Base-by-base conservation (phyloP, 306 rosid species). In the Gynostemma pentaphyllum region DNA sequence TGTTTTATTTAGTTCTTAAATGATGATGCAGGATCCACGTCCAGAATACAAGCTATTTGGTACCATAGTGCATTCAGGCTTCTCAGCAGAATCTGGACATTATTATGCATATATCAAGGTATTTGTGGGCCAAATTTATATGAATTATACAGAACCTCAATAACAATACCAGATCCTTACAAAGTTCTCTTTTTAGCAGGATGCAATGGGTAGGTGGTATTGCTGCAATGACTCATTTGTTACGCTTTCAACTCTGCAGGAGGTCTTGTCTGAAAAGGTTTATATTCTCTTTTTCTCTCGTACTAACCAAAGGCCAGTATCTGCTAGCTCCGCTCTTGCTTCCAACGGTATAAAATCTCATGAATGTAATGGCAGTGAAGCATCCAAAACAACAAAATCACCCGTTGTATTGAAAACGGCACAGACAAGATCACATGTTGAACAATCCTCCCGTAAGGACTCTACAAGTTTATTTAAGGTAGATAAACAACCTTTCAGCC, bases 1-100 rank as follows among this genome's bases (percentile, higher is more conserved):
- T 50, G 40, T 67, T 68, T 40, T 5, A 27, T 54, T 60, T 7
- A 36, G 26, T 49, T 0, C 41, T 41, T 64, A 60, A 12, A 34
- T 30, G 63, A 27, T 64, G n/a, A 59, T 78, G 73, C 87, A 94
- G 99, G 97, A 94, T 80, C 84, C 80, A 14, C 83, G 79, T 16
- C 97, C 99, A 22, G 95, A 94, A 76, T 94, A 94, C 80, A 94
- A 83, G 83, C 99, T 89, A 67, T 88, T 89, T 70, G 99, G 99
- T 62, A 86, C 97, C 44, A 81, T 94, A 72, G 99, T 94, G 75
- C 99, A 94, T 77, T 88, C 99, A 22, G 99, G 99, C 70, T 85
- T 81, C 73, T 94, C 99, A 37, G 95, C 85, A 0, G 97, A 94
- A 28, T 89, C 99, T 76, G 99, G 99, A 73, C 99, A 94, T 72